Evolutionary conservation across 345 rosid species (phyloP).

Genomic region (Salix brachista): DNA sequence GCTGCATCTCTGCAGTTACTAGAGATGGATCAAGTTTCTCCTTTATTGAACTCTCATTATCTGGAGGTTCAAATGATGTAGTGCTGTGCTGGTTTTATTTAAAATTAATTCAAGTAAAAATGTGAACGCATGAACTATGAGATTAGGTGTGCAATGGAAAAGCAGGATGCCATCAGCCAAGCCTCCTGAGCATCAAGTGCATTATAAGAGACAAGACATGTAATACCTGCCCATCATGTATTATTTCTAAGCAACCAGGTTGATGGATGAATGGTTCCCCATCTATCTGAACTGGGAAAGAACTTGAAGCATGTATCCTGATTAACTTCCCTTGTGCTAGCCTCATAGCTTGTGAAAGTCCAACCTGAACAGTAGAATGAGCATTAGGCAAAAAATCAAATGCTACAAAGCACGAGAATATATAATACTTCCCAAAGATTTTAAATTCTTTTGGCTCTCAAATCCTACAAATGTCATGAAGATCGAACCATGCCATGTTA

Average conservation of each 20-base stretch:
- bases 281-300: not conserved
- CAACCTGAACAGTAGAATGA: not conserved
- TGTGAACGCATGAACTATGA: not conserved
- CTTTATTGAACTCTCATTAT: not conserved
- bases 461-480: not conserved
- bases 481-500: not conserved
- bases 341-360: not conserved
- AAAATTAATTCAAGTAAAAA: not conserved
- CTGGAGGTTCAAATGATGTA: not conserved
- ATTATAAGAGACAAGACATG: not conserved
- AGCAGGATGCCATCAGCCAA: not conserved
- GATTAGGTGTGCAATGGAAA: not conserved
- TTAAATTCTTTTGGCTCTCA: not conserved
- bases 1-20: not conserved
- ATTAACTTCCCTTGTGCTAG: not conserved
- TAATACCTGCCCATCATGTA: not conserved
- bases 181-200: not conserved
- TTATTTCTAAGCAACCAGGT: conserved; percentile 1
- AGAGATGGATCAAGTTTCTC: not conserved
- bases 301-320: not conserved
- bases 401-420: not conserved
- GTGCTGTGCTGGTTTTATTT: not conserved
- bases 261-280: not conserved
- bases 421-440: not conserved
- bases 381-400: not conserved